Evolutionary conservation across 1,139 yeast genomes (phyloP), one percentile per base, ranked within the genome.

Genomic region (Pichia sp.): DNA sequence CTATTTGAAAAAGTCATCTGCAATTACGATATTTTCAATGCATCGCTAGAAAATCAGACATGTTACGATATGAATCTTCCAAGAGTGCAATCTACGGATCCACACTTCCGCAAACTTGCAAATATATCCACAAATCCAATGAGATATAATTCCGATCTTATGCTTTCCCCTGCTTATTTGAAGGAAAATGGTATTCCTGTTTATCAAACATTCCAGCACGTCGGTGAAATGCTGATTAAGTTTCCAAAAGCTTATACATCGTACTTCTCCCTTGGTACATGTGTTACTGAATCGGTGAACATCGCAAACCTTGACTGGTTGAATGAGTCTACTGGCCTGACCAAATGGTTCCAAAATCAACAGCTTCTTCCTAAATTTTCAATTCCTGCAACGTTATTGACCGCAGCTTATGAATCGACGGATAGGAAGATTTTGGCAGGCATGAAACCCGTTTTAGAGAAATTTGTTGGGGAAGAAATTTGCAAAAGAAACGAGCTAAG

Each of bases 261-360:
- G 10, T 58, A 59, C 3, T 51, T 76, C 3, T 72, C 80, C 0
- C 54, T 72, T 22, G 86, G 85, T 0, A 64, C 74, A 33, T 67
- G 67, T 35, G 58, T 77, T 10, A 66, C 71, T 35, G 83, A 79
- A 53, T 67, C 67, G 31, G 72, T 70, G 2, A 67, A 69, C 40
- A 69, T 78, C 55, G 80, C 82, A 1, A 66, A 80, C 0, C 50
- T 55, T n/a, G 55, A 62, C n/a, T 80, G 87, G 87, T 49, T 79
- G 10, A 53, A 63, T 3, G 56, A 64, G 42, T 71, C 77, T 0
- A 17, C 62, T 0, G 70, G 66, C 22, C 74, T 74, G 0, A 74
- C 70, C 33, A 51, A 55, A 26, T 77, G 83, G 83, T 48, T 76
- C n/a, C 42, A 57, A 2, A 56, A 62, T n/a, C 77, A 74, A 40